A percentile compares a stretch with the other conserved stretches of the same genome.
Evolutionary conservation across 1,139 yeast species (phyloP).

Genomic region (Blastobotrys illinoisensis): DNA sequence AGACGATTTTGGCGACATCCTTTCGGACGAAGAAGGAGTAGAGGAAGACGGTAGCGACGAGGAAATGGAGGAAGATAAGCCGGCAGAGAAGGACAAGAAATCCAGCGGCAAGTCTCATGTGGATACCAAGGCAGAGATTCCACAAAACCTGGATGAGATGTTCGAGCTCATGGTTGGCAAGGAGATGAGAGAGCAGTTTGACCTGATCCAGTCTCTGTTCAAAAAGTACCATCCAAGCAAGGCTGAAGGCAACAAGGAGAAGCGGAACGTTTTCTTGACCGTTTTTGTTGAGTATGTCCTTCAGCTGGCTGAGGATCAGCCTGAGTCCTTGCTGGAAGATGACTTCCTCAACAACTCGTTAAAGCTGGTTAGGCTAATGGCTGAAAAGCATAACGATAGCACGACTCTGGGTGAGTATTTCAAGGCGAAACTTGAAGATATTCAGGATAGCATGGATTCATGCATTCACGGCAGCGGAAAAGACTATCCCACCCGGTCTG

Average conservation of each 20-base stretch:
- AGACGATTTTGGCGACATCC: constrained; percentile 5
- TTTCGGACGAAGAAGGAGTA: background rate
- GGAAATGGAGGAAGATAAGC: background rate
- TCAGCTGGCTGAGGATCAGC: constrained; percentile 39
- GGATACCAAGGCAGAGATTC: constrained; percentile 31
- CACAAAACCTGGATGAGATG: constrained; percentile 52
- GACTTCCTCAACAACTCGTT: constrained; percentile 44
- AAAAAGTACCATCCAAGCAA: constrained; percentile 67
- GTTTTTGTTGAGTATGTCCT: constrained; percentile 62
- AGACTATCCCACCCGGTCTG: constrained; percentile 16
- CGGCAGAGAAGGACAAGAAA: background rate
- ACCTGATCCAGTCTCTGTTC: constrained; percentile 51
- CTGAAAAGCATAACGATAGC: constrained; percentile 54
- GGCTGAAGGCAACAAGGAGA: constrained; percentile 77
- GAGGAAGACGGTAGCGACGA: background rate
- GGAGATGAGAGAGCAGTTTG: constrained; percentile 42
- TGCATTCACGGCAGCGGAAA: constrained; percentile 18
- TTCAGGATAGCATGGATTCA: constrained; percentile 41
- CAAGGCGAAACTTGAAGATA: constrained; percentile 42
- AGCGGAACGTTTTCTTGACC: constrained; percentile 57
- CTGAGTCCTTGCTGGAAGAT: constrained; percentile 25
- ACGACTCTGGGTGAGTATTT: constrained; percentile 55
- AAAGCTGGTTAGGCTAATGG: constrained; percentile 49
- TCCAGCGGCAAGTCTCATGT: background rate
- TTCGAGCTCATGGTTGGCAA: constrained; percentile 35